A percentile compares a stretch with the other conserved stretches of the same genome.
These are phyloP conservation scores for Amanita pallidorosea DNA, from an alignment of 768 basidiomycete genomes.

Conservation along the genomic window DNA sequence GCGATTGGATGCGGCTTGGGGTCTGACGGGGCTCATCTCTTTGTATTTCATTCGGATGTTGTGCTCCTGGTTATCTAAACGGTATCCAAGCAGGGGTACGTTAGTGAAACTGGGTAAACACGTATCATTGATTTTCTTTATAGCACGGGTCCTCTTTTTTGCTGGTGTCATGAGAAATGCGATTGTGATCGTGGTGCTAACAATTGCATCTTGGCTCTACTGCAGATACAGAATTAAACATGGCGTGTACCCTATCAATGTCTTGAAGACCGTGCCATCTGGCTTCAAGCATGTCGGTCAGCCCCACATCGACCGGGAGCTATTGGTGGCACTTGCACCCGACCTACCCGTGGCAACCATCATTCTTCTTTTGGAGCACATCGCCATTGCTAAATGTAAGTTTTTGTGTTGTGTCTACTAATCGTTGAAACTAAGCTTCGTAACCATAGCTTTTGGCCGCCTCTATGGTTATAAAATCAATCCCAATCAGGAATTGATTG, in stretches of 20 bases:
- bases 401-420: conserved; percentile 5
- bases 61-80: conserved; percentile 39
- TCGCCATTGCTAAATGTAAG: conserved; percentile 91
- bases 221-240: conserved; percentile 48
- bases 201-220: conserved; percentile 81
- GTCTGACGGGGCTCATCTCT: conserved; percentile 59
- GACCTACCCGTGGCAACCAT: conserved; percentile 82
- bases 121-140: not conserved
- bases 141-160: conserved; percentile 71
- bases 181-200: conserved; percentile 82
- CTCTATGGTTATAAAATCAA: conserved; percentile 91
- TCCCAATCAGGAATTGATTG: conserved; percentile 91
- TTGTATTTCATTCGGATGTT: conserved; percentile 60
- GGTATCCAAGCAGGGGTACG: conserved; percentile 47
- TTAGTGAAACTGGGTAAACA: conserved; percentile 17
- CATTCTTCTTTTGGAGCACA: conserved; percentile 88
- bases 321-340: conserved; percentile 59
- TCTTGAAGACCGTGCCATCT: conserved; percentile 73
- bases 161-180: conserved; percentile 68
- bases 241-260: conserved; percentile 75
- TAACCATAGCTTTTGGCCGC: conserved; percentile 74
- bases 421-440: not conserved
- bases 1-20: conserved; percentile 82
- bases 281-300: conserved; percentile 59
- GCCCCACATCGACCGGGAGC: conserved; percentile 25